Evolutionary conservation across 1,139 yeast species (phyloP).

Genomic region (Hemisphaericaspora lyxosophila): DNA sequence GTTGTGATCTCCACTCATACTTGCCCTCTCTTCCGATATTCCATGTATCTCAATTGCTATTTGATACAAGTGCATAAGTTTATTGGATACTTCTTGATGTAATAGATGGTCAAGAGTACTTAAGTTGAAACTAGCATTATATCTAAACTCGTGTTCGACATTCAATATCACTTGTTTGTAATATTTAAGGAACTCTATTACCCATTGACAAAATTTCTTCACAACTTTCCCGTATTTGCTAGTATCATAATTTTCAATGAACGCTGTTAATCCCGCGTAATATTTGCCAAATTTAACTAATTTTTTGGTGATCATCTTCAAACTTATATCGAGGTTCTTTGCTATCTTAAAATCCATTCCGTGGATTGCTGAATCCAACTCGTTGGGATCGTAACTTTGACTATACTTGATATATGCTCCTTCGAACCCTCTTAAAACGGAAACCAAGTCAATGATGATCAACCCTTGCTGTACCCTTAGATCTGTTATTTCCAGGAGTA

Average conservation of each 20-base stretch:
- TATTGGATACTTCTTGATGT: conserved; percentile 29
- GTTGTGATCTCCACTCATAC: neutral
- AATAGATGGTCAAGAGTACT: conserved; percentile 34
- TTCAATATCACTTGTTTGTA: conserved; percentile 51
- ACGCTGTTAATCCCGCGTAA: conserved; percentile 55
- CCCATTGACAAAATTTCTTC: conserved; percentile 67
- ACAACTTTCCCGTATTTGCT: conserved; percentile 65
- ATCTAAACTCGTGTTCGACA: conserved; percentile 54
- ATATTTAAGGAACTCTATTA: conserved; percentile 47
- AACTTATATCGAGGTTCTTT: conserved; percentile 69
- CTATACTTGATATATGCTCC: conserved; percentile 75
- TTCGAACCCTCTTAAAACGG: conserved; percentile 72
- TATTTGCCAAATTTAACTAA: conserved; percentile 63
- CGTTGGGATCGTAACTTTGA: conserved; percentile 54
- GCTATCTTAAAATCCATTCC: conserved; percentile 81
- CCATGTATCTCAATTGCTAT: conserved; percentile 48
- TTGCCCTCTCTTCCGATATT: conserved; percentile 29
- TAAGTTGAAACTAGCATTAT: conserved; percentile 38
- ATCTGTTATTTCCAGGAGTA: conserved; percentile 44
- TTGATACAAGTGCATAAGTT: conserved; percentile 57
- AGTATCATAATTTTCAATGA: conserved; percentile 56
- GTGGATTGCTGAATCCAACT: conserved; percentile 34
- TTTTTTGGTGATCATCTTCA: conserved; percentile 69
- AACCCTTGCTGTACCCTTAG: conserved; percentile 66
- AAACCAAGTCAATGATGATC: conserved; percentile 67